Conservation (phyloP, 306 rosid species). For the Sophora flavescens region DNA sequence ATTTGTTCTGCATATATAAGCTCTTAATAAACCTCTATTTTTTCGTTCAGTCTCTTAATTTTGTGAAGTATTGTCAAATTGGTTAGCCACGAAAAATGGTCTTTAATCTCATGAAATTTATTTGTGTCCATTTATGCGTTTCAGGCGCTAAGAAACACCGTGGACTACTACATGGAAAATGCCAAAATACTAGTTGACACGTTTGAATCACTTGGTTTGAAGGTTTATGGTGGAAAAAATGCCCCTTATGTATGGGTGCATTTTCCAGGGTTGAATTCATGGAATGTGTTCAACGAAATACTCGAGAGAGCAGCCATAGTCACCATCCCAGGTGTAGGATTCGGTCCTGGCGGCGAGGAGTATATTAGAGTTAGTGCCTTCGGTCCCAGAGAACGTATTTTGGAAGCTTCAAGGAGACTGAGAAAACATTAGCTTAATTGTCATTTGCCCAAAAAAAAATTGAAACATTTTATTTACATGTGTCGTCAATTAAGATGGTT, state of each 20-base stretch:
- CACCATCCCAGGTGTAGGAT: conserved; percentile 75
- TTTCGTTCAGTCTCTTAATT: no score
- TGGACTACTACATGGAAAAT: conserved; percentile 63
- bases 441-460: no score
- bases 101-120: background rate
- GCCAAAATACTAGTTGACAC: conserved; percentile 62
- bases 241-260: conserved; percentile 78
- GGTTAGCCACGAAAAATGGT: background rate
- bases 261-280: conserved; percentile 67
- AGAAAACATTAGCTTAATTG: no score
- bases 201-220: conserved; percentile 60
- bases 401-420: conserved; percentile 69
- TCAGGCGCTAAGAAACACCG: conserved; percentile 56
- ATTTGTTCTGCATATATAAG: background rate
- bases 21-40: no score
- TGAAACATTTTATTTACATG: no score
- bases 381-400: conserved; percentile 55
- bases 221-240: conserved; percentile 68
- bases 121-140: background rate
- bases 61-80: no score
- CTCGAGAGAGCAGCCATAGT: conserved; percentile 63
- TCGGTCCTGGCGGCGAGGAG: conserved; percentile 80
- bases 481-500: no score
- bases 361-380: conserved; percentile 68
- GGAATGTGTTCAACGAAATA: conserved; percentile 67